These are phyloP conservation scores for Penicillium sp. DNA, from an alignment of 2,329 filamentous ascomycete genomes.

Conservation along the genomic window DNA sequence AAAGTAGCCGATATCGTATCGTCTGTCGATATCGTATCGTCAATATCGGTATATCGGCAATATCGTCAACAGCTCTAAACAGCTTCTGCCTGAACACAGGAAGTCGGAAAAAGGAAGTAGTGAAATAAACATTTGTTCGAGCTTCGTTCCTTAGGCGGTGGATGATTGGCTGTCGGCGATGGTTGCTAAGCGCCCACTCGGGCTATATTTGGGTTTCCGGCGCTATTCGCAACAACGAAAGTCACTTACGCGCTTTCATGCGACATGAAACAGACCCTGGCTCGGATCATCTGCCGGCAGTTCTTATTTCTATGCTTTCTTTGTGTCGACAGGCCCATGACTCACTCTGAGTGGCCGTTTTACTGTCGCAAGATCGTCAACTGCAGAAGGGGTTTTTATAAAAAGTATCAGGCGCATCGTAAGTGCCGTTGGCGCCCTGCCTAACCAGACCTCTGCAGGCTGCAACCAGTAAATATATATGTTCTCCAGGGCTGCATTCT, in stretches of 20 bases:
- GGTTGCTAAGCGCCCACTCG: conserved; percentile 28
- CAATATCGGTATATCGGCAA: too few species aligned
- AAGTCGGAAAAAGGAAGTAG: background rate
- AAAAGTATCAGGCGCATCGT: conserved; percentile 4
- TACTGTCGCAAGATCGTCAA: conserved; percentile 5
- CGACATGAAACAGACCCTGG: conserved; percentile 27
- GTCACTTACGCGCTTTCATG: conserved; percentile 15
- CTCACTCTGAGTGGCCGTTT: conserved; percentile 16
- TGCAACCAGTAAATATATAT: conserved; percentile 9
- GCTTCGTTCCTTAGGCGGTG: background rate
- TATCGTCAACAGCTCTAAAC: too few species aligned
- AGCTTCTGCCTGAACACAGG: background rate
- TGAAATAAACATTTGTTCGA: conserved; percentile 6
- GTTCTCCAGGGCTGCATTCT: conserved; percentile 3
- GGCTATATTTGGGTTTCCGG: conserved; percentile 28
- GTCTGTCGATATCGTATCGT: too few species aligned
- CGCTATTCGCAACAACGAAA: conserved; percentile 20
- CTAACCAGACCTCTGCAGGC: background rate
- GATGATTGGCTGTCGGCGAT: conserved; percentile 26
- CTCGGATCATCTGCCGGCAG: conserved; percentile 7
- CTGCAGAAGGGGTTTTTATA: conserved; percentile 14
- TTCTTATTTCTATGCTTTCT: conserved; percentile 18
- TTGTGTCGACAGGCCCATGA: conserved; percentile 12
- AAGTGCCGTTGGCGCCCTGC: conserved; percentile 14
- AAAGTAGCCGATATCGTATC: too few species aligned